These are phyloP conservation scores for Fusarium azukiicola DNA, from an alignment of 2,329 filamentous ascomycete genomes.

Conservation along the genomic window DNA sequence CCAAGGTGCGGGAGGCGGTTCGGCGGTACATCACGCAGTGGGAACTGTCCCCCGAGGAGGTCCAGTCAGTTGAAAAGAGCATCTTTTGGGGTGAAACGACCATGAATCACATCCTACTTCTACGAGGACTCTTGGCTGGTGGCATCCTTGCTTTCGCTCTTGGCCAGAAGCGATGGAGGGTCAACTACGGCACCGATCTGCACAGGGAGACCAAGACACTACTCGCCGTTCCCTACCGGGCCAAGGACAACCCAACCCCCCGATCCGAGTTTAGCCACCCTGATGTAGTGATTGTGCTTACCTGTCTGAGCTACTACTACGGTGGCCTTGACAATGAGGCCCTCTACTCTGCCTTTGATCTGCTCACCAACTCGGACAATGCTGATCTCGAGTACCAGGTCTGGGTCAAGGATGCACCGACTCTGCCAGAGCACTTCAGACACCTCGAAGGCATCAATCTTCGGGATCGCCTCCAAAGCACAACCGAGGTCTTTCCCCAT, in stretches of 20 bases:
- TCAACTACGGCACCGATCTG: slow-evolving; percentile 80
- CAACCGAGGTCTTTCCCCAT: slow-evolving; percentile 71
- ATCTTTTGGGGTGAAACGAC: slow-evolving; percentile 61
- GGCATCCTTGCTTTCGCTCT: slow-evolving; percentile 77
- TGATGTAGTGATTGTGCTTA: slow-evolving; percentile 77
- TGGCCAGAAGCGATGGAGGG: slow-evolving; percentile 79
- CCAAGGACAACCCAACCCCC: slow-evolving; percentile 77
- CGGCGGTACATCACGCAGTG: slow-evolving; percentile 68
- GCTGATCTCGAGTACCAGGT: slow-evolving; percentile 71
- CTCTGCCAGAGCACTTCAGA: slow-evolving; percentile 62
- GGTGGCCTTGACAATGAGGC: slow-evolving; percentile 74
- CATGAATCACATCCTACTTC: slow-evolving; percentile 66
- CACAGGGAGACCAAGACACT: slow-evolving; percentile 64
- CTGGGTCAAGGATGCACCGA: slow-evolving; percentile 67
- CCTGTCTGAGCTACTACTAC: slow-evolving; percentile 78
- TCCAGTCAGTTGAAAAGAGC: slow-evolving; percentile 60
- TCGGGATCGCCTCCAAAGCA: slow-evolving; percentile 73
- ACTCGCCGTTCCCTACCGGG: slow-evolving; percentile 79
- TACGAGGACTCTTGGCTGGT: slow-evolving; percentile 77
- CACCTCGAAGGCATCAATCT: slow-evolving; percentile 77
- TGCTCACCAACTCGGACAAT: slow-evolving; percentile 74
- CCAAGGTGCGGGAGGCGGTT: slow-evolving; percentile 57
- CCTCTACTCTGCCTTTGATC: slow-evolving; percentile 69
- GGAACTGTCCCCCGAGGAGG: slow-evolving; percentile 53
- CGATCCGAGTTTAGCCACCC: slow-evolving; percentile 82